Conservation (phyloP, 495 filamentous ascomycete species). For the Articulospora tetracladia region DNA sequence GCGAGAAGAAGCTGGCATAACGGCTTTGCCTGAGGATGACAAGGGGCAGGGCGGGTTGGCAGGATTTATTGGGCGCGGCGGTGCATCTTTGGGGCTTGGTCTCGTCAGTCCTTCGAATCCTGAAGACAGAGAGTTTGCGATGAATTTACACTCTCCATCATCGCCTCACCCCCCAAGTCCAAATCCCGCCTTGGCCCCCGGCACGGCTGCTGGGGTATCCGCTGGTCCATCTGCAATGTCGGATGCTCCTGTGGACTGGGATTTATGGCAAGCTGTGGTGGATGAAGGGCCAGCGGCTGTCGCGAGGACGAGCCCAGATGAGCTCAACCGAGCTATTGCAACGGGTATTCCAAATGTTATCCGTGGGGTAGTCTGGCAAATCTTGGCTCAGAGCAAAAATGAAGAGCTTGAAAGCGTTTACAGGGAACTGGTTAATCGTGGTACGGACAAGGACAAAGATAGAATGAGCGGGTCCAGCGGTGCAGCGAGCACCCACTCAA, state of each 20-base stretch:
- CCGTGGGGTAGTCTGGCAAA: slow-evolving; percentile 96
- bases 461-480: slow-evolving; percentile 43
- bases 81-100: slow-evolving; percentile 47
- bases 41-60: slow-evolving; percentile 36
- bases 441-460: slow-evolving; percentile 75
- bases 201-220: slow-evolving; percentile 74
- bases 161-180: slow-evolving; percentile 49
- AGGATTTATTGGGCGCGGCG: slow-evolving; percentile 35
- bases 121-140: slow-evolving; percentile 49
- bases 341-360: slow-evolving; percentile 93
- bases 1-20: slow-evolving; percentile 69
- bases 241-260: slow-evolving; percentile 83
- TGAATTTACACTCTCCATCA: slow-evolving; percentile 32
- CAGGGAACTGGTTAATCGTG: slow-evolving; percentile 72
- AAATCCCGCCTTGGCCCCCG: slow-evolving; percentile 64
- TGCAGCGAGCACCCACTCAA: slow-evolving; percentile 28
- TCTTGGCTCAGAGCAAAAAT: slow-evolving; percentile 88
- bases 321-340: slow-evolving; percentile 85
- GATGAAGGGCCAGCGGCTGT: slow-evolving; percentile 88
- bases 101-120: slow-evolving; percentile 51
- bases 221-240: slow-evolving; percentile 62
- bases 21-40: slow-evolving; percentile 44
- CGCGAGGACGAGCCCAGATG: slow-evolving; percentile 76
- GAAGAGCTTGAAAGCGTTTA: slow-evolving; percentile 88
- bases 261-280: slow-evolving; percentile 94